phyloP scores from a whole-genome alignment of 768 basidiomycete species.

The Leccinum obscurum region DNA sequence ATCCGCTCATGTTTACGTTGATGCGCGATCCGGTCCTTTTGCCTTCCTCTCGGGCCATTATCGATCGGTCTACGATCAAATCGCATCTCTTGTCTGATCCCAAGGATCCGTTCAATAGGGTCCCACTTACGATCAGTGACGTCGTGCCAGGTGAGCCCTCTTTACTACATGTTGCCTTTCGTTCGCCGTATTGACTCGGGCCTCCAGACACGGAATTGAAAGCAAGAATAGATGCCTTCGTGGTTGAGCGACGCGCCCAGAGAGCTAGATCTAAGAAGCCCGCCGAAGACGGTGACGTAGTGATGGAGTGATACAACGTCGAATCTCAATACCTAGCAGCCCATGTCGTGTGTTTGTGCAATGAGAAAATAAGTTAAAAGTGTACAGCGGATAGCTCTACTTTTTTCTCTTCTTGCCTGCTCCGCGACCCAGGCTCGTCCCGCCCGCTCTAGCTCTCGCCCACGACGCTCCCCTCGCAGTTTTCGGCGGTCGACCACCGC shows the following conservation, averaged over 20 bases:
- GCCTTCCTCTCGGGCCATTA: constrained; percentile 73
- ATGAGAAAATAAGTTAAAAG: constrained; percentile 4
- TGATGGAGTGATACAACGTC: constrained; percentile 19
- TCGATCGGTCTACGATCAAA: constrained; percentile 94
- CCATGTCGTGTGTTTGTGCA: constrained; percentile 1
- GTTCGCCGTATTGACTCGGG: constrained; percentile 10
- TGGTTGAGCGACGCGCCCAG: constrained; percentile 55
- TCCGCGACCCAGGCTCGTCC: constrained; percentile 24
- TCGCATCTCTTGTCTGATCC: constrained; percentile 89
- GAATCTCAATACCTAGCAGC: constrained; percentile 8
- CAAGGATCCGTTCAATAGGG: constrained; percentile 95
- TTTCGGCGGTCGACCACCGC: constrained; percentile 31
- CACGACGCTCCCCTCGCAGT: constrained; percentile 22
- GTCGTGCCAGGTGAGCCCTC: constrained; percentile 67
- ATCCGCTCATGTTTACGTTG: constrained; percentile 86
- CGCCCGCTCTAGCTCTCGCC: constrained; percentile 30
- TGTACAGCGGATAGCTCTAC: constrained; percentile 16
- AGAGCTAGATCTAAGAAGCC: constrained; percentile 22
- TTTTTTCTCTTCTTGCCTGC: constrained; percentile 35
- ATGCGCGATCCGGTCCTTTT: constrained; percentile 96
- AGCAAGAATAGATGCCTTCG: constrained; percentile 69
- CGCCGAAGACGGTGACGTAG: constrained; percentile 32
- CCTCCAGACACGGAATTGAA: constrained; percentile 66
- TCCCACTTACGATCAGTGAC: constrained; percentile 76
- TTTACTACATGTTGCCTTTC: background rate